Percentiles rank a stretch among this genome's conserved stretches.
Conservation (phyloP, 2,329 filamentous ascomycete genomes). For the Paraconiothyrium brasiliense region DNA sequence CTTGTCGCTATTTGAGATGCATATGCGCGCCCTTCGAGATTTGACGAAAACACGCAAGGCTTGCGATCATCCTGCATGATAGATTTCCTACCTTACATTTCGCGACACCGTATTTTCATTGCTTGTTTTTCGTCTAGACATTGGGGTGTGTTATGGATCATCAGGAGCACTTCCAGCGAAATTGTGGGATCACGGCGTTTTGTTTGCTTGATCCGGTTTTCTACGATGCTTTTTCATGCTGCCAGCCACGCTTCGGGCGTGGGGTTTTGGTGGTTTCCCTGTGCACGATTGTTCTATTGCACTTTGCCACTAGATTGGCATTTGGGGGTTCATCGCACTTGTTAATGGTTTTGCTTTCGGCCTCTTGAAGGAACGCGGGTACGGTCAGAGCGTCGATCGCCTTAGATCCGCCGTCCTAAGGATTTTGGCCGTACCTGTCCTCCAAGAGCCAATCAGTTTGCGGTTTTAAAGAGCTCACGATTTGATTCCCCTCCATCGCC, state of each 20-base stretch:
- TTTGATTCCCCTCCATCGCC: conserved; percentile 34
- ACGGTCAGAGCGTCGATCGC: conserved; percentile 14
- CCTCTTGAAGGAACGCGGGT: conserved; percentile 17
- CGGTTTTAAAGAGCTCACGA: conserved; percentile 35
- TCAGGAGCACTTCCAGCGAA: conserved; percentile 45
- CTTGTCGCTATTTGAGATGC: conserved; percentile 47
- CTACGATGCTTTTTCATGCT: conserved; percentile 33
- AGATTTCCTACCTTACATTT: conserved; percentile 43
- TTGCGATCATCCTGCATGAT: conserved; percentile 52
- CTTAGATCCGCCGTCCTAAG: conserved; percentile 1
- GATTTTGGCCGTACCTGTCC: conserved; percentile 10
- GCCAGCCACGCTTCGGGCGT: conserved; percentile 26
- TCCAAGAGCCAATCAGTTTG: conserved; percentile 24
- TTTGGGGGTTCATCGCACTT: conserved; percentile 33
- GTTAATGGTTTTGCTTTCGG: conserved; percentile 43
- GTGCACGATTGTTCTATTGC: conserved; percentile 41
- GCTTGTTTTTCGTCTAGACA: conserved; percentile 43
- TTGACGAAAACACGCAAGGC: conserved; percentile 46
- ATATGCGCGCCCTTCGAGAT: conserved; percentile 47
- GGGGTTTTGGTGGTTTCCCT: conserved; percentile 22
- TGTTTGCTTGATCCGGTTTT: conserved; percentile 27
- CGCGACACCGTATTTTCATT: conserved; percentile 34
- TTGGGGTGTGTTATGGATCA: conserved; percentile 37
- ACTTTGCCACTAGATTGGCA: conserved; percentile 39
- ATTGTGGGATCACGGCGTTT: conserved; percentile 46